Evolutionary conservation across 495 filamentous ascomycete species (phyloP).

Genomic region (Penicillium simplicissimum): DNA sequence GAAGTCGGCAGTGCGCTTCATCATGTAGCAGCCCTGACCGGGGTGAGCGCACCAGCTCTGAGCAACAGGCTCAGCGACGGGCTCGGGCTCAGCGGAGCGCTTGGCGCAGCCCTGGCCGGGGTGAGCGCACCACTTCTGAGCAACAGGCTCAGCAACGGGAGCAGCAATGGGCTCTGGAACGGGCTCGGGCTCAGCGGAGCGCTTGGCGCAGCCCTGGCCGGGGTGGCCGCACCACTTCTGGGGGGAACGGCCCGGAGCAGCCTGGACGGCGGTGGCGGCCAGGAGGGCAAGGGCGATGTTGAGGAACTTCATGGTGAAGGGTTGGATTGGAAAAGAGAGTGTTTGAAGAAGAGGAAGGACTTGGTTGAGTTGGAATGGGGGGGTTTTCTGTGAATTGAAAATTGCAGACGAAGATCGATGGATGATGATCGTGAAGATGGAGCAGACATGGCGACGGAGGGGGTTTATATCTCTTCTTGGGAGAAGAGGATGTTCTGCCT

Average conservation of each 20-base stretch:
- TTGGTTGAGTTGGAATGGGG: background rate
- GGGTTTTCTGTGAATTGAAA: background rate
- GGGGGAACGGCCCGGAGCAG: constrained; percentile 25
- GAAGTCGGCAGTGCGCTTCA: constrained; percentile 38
- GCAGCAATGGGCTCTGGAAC: background rate
- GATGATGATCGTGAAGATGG: constrained; percentile 10
- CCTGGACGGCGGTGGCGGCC: constrained; percentile 38
- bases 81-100: constrained; percentile 23
- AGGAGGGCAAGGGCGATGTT: constrained; percentile 40
- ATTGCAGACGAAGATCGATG: constrained; percentile 14
- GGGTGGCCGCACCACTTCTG: constrained; percentile 36
- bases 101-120: constrained; percentile 35
- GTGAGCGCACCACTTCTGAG: constrained; percentile 36
- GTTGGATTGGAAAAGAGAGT: constrained; percentile 6
- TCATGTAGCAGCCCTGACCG: constrained; percentile 33
- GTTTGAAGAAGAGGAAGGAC: constrained; percentile 10
- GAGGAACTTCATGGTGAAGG: constrained; percentile 50
- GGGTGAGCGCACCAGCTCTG: constrained; percentile 34
- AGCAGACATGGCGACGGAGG: background rate
- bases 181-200: constrained; percentile 15
- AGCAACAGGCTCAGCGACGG: constrained; percentile 6
- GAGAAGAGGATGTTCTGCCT: background rate
- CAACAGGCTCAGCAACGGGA: background rate
- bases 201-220: constrained; percentile 37
- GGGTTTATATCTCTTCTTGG: background rate